These are phyloP conservation scores for Claviceps humidiphila DNA, from an alignment of 2,329 filamentous ascomycete genomes.

Conservation along the genomic window DNA sequence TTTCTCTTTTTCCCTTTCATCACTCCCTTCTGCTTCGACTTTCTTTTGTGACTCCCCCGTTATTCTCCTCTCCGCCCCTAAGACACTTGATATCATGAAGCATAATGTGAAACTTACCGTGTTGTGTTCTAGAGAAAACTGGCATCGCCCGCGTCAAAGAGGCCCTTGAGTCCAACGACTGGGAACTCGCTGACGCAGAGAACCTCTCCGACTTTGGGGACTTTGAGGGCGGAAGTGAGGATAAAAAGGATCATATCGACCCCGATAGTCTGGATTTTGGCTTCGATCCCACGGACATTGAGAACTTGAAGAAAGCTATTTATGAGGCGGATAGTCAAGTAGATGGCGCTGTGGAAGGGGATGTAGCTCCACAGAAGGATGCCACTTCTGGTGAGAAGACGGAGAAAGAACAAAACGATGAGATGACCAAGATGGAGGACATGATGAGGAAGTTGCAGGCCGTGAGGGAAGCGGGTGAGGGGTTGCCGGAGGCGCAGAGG, in stretches of 20 bases:
- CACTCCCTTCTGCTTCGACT: too few relatives aligned
- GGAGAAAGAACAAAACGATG: conserved; percentile 26
- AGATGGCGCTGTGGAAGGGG: conserved; percentile 5
- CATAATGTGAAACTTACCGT: too few relatives aligned
- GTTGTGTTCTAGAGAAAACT: conserved; percentile 33
- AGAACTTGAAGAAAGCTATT: conserved; percentile 37
- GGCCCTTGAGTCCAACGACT: conserved; percentile 53
- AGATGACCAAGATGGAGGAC: conserved; percentile 45
- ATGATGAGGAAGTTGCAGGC: conserved; percentile 54
- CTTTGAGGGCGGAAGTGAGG: conserved; percentile 18
- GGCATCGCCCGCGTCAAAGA: conserved; percentile 46
- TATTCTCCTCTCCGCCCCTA: neutral
- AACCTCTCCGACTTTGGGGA: conserved; percentile 17
- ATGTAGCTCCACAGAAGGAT: neutral
- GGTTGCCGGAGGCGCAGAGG: conserved; percentile 46
- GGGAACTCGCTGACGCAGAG: conserved; percentile 27
- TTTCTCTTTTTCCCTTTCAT: neutral
- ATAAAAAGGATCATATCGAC: conserved; percentile 22
- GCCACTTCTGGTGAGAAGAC: neutral
- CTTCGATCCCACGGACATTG: conserved; percentile 39
- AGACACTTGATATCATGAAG: too few relatives aligned
- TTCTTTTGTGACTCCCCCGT: neutral
- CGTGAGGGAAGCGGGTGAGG: conserved; percentile 44
- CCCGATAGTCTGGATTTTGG: conserved; percentile 37
- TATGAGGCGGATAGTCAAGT: conserved; percentile 25